Percentiles rank a stretch among this genome's conserved stretches.
Evolutionary conservation across 371 early-diverging fungal species (phyloP).

Genomic region (Rhizoclosmatium hyalinum): DNA sequence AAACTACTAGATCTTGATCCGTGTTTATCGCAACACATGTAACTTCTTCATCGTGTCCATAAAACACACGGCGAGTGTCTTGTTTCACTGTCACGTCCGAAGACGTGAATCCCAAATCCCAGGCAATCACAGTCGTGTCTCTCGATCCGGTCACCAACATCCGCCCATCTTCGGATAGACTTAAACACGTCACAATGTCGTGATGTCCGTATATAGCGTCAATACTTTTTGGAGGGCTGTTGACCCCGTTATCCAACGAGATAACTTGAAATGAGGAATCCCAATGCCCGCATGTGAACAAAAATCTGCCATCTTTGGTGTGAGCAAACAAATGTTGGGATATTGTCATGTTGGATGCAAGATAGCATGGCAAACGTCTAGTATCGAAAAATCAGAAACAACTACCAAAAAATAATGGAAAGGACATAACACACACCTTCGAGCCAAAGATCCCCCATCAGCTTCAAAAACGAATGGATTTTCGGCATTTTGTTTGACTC

Average conservation of each 20-base stretch:
- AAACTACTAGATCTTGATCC: conserved; percentile 59
- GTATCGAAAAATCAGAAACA: not conserved
- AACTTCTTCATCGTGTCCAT: conserved; percentile 65
- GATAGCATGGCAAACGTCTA: conserved; percentile 37
- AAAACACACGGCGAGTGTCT: conserved; percentile 41
- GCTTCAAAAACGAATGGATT: conserved; percentile 40
- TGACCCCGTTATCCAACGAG: conserved; percentile 26
- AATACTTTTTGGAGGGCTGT: conserved; percentile 31
- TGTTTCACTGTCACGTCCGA: conserved; percentile 30
- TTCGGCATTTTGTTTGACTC: conserved; percentile 21
- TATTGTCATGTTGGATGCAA: conserved; percentile 32
- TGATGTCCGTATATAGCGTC: conserved; percentile 62
- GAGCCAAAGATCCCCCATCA: conserved; percentile 34
- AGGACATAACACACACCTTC: conserved; percentile 27
- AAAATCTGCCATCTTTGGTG: conserved; percentile 49
- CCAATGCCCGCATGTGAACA: conserved; percentile 58
- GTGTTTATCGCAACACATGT: conserved; percentile 55
- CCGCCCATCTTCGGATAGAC: conserved; percentile 56
- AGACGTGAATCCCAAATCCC: conserved; percentile 47
- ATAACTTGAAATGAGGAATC: conserved; percentile 52
- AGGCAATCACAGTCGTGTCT: conserved; percentile 68
- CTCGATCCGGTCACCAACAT: conserved; percentile 71
- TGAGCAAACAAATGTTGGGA: conserved; percentile 42
- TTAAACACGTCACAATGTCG: conserved; percentile 69
- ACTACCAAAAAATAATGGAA: not conserved